Evolutionary conservation across 2,329 filamentous ascomycete species (phyloP).

Genomic region (Diplodia scrobiculata): DNA sequence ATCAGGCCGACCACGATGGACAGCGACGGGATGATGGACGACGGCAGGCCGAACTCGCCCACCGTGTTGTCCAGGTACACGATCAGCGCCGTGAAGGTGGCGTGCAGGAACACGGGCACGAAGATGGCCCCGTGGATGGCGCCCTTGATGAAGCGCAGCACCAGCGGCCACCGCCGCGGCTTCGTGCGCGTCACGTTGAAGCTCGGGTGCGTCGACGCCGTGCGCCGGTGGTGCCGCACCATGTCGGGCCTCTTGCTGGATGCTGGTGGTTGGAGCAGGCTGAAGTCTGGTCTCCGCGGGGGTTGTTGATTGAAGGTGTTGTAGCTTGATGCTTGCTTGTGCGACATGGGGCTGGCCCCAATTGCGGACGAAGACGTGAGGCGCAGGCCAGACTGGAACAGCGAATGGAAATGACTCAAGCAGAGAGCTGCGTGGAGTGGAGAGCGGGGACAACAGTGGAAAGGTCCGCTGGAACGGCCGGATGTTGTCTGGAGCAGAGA

Average conservation of each 20-base stretch:
- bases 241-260: background rate
- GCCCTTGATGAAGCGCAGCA: constrained; percentile 65
- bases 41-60: constrained; percentile 57
- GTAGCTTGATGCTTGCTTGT: background rate
- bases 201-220: constrained; percentile 48
- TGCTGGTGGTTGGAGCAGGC: background rate
- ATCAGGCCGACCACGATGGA: constrained; percentile 68
- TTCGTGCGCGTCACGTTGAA: constrained; percentile 52
- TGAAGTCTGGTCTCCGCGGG: background rate
- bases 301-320: constrained; percentile 6
- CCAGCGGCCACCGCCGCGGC: constrained; percentile 61
- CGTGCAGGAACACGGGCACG: constrained; percentile 60
- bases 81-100: constrained; percentile 60
- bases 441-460: background rate
- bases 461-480: background rate
- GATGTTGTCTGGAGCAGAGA: background rate
- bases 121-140: constrained; percentile 63
- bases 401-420: background rate
- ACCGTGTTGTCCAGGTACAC: constrained; percentile 60
- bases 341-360: background rate
- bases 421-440: background rate
- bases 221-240: constrained; percentile 34
- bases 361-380: background rate
- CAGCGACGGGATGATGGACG: constrained; percentile 63
- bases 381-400: background rate